A percentile compares a stretch with the other conserved stretches of the same genome.
phyloP scores from a whole-genome alignment of 1,139 yeast species.

The Spathaspora jeffriesii region DNA sequence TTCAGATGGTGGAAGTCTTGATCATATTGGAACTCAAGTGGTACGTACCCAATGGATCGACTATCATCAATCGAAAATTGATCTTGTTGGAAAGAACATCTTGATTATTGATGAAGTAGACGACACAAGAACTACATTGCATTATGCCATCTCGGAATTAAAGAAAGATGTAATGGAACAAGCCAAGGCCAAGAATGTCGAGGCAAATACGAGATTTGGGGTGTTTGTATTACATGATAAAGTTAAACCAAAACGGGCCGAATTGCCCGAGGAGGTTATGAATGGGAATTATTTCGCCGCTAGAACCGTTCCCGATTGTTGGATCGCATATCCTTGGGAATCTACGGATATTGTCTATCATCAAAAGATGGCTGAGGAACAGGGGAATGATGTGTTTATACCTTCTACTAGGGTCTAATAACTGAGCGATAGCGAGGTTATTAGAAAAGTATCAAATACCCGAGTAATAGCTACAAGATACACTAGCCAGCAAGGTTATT shows the following conservation, averaged over 20 bases:
- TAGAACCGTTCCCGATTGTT: conserved; percentile 83
- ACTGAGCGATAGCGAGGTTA: background rate
- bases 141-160: conserved; percentile 86
- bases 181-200: conserved; percentile 49
- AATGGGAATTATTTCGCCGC: conserved; percentile 85
- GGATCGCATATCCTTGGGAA: conserved; percentile 99
- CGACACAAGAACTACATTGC: conserved; percentile 93
- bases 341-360: conserved; percentile 87
- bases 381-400: conserved; percentile 57
- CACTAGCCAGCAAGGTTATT: too few relatives aligned
- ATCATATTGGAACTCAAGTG: conserved; percentile 79
- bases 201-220: conserved; percentile 71
- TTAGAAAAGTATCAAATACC: too few relatives aligned
- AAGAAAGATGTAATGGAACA: conserved; percentile 75
- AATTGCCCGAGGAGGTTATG: conserved; percentile 66
- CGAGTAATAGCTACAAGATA: too few relatives aligned
- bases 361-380: conserved; percentile 76
- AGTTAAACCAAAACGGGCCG: conserved; percentile 83
- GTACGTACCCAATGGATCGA: conserved; percentile 97
- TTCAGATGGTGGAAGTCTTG: conserved; percentile 52
- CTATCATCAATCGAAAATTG: conserved; percentile 63
- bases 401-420: conserved; percentile 29
- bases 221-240: conserved; percentile 95
- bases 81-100: conserved; percentile 77
- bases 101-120: conserved; percentile 94